These are phyloP conservation scores for Aspergillus biplanus DNA, from an alignment of 495 filamentous ascomycete genomes.

Conservation along the genomic window DNA sequence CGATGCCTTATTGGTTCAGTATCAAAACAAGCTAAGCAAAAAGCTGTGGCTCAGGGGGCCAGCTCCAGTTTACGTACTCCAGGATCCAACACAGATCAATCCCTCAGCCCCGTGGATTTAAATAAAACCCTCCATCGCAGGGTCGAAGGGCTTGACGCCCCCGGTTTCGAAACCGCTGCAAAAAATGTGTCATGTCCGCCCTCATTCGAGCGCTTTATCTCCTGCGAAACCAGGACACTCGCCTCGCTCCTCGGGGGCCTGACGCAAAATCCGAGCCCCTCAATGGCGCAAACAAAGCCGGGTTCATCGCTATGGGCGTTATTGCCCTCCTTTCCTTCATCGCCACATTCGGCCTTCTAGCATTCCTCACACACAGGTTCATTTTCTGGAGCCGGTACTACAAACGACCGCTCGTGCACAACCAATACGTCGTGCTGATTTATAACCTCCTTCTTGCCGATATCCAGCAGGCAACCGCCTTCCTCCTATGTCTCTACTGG, in stretches of 20 bases:
- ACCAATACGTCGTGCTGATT: slow-evolving; percentile 75
- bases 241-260: not conserved
- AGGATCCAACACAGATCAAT: no score
- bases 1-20: no score
- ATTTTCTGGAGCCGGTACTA: slow-evolving; percentile 57
- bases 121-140: no score
- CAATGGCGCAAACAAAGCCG: slow-evolving; percentile 33
- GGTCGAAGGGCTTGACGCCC: no score
- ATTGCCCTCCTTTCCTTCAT: slow-evolving; percentile 61
- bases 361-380: slow-evolving; percentile 60
- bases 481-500: slow-evolving; percentile 67
- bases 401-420: slow-evolving; percentile 45
- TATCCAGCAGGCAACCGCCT: slow-evolving; percentile 70
- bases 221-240: not conserved
- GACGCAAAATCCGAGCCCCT: not conserved
- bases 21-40: no score
- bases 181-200: slow-evolving; percentile 6
- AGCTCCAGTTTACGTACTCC: no score
- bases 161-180: no score
- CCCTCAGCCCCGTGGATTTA: no score
- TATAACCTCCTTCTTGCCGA: slow-evolving; percentile 75
- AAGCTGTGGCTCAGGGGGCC: no score
- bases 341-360: slow-evolving; percentile 53
- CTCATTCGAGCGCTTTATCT: not conserved
- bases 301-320: slow-evolving; percentile 58